phyloP scores from a whole-genome alignment of 2,329 filamentous ascomycete genomes.

The Akanthomyces lecanii region DNA sequence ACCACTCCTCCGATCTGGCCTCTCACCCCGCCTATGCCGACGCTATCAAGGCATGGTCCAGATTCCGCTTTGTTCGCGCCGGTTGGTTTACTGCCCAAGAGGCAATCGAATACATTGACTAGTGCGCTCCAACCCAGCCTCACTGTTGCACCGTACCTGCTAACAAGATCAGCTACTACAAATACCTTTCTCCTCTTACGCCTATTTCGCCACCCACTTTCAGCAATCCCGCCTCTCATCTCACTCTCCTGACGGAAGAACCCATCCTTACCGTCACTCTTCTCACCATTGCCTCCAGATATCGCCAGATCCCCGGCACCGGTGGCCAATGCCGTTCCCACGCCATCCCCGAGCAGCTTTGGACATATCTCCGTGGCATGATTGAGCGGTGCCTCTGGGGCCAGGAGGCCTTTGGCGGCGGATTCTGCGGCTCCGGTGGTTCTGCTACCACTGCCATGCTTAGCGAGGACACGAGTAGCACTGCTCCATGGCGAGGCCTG shows the following conservation, averaged over 20 bases:
- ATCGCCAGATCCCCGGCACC: slow-evolving; percentile 73
- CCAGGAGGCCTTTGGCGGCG: slow-evolving; percentile 90
- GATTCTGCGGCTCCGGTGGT: slow-evolving; percentile 68
- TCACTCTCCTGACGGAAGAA: slow-evolving; percentile 79
- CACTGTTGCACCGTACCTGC: not conserved
- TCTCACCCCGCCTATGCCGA: slow-evolving; percentile 56
- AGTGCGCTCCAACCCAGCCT: slow-evolving; percentile 49
- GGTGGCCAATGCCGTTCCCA: slow-evolving; percentile 80
- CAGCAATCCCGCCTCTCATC: slow-evolving; percentile 73
- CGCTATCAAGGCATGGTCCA: slow-evolving; percentile 81
- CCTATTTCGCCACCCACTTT: slow-evolving; percentile 93
- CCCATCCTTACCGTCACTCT: slow-evolving; percentile 90
- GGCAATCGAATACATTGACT: slow-evolving; percentile 89
- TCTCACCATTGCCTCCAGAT: slow-evolving; percentile 84
- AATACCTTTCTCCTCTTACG: slow-evolving; percentile 83
- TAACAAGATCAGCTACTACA: slow-evolving; percentile 65
- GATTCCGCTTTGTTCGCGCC: slow-evolving; percentile 90
- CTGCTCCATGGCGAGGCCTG: slow-evolving; percentile 65
- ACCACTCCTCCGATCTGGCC: slow-evolving; percentile 41
- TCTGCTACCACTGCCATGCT: slow-evolving; percentile 30
- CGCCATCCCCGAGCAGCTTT: slow-evolving; percentile 90
- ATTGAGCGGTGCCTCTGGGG: slow-evolving; percentile 94
- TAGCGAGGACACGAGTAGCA: slow-evolving; percentile 61
- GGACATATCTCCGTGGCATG: slow-evolving; percentile 92
- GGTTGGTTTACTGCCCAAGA: slow-evolving; percentile 96